Conservation (phyloP, 192 early-diverging fungal species). For the Coemansia sp. region DNA sequence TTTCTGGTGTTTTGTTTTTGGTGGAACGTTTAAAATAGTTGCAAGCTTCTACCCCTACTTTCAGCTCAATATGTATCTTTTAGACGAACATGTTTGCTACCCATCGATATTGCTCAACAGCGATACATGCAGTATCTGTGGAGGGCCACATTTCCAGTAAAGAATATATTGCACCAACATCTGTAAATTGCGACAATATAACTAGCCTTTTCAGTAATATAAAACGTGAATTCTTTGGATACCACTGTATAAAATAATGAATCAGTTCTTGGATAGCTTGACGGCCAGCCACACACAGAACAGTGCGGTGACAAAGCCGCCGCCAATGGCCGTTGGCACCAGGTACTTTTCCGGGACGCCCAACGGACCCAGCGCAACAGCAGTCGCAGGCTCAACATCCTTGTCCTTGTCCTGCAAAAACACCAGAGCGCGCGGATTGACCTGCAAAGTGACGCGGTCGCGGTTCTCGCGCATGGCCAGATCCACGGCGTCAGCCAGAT, state of each 20-base stretch:
- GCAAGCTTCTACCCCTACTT: too few species aligned
- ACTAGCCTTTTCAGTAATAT: background rate
- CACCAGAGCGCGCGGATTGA: constrained; percentile 43
- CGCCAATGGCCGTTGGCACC: constrained; percentile 52
- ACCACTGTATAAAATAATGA: background rate
- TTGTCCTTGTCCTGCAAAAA: constrained; percentile 14
- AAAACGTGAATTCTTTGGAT: background rate
- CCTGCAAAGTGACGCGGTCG: constrained; percentile 71
- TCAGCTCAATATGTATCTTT: too few species aligned
- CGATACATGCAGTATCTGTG: too few species aligned
- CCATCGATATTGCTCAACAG: too few species aligned
- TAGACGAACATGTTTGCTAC: too few species aligned
- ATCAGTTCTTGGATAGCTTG: constrained; percentile 54
- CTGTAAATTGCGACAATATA: too few species aligned
- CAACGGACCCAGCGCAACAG: constrained; percentile 17
- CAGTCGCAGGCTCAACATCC: constrained; percentile 2
- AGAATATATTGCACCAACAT: background rate
- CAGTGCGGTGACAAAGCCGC: constrained; percentile 55
- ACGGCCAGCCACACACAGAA: constrained; percentile 52
- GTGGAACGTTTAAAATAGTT: constrained; percentile 26
- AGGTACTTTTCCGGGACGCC: constrained; percentile 51
- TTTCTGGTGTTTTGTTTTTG: constrained; percentile 11
- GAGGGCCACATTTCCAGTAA: background rate
- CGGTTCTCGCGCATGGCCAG: constrained; percentile 77
- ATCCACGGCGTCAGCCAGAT: constrained; percentile 80